Evolutionary conservation across 495 filamentous ascomycete genomes (phyloP), one percentile per base, ranked within the genome.

Genomic region (Hapsidospora chrysogenum): DNA sequence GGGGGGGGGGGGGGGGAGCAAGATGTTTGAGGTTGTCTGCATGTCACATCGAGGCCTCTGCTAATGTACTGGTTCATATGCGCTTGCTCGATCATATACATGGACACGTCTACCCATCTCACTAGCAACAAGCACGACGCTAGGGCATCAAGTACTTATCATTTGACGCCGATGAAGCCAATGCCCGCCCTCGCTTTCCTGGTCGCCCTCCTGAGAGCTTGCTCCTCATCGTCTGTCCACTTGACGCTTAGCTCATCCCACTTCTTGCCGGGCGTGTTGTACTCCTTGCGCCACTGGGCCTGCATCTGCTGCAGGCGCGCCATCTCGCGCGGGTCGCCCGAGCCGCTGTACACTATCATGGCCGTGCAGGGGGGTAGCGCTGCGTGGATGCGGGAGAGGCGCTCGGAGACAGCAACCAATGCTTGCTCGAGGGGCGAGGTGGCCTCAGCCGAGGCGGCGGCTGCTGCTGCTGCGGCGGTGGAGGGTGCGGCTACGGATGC

Each of bases 181-280:
- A 92, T 64, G 1, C 87, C 85, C 20, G 76, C 58, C 25, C 85
- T 68, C 1, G 87, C 85, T 26, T 58, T 57, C 39, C 63, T 60
- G 38, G 75, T 73, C 0, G 85, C 86, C 46, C 58, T 67, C 50
- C 68, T 76, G 44, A 94, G 51, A 26, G 69, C 73, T 56, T 92
- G 80, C 21, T 85, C 79, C 52, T 96, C 87, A 3, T 47, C 59
- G 52, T 93, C 85, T 9, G 87, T 93, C 87, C 87, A 96, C 53
- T 85, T 75, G 19, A 93, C 77, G 39, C 57, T 81, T 31, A 93
- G 50, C 38, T 92, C 61, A 50, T 94, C 81, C 87, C 86, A 96
- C 29, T 85, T 84, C 49, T 73, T 81, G 3, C 66, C 63, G 1
- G 68, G 59, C 15, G 61, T 62, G 41, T 67, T 61, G 50, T 77